Evolutionary conservation across 2,329 filamentous ascomycete species (phyloP), one percentile per base, ranked within the genome.

Genomic region (Colletotrichum cordylinicola): DNA sequence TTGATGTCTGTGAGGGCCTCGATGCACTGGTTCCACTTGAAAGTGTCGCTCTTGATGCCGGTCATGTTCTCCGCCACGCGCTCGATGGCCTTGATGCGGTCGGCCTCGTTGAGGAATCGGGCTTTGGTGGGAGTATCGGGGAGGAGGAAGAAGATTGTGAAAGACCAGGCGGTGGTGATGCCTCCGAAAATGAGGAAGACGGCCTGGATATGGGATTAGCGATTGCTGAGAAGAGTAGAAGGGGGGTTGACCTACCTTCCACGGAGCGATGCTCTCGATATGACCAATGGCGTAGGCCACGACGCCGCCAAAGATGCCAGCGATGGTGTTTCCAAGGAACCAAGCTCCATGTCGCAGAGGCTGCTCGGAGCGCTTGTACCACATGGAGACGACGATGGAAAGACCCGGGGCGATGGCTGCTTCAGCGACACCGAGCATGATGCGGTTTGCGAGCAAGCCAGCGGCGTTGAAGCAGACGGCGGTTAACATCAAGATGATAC

Each of bases 61-160:
- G 94, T 94, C 81, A 95, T 91, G 79, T 96, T 96, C 39, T 91
- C 87, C 0, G 94, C 88, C 7, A 96, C 91, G 1, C 94, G 89
- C 78, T 95, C 94, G 24, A 96, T 86, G 0, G 93, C 93, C 55
- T 95, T 87, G 0, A 92, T 82, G 12, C 91, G 91, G 78, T 96
- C 94, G 61, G 91, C 87, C 66, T 93, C 89, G 8, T 85, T 93
- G 29, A 96, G 58, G 35, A 83, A 81, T 1, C 89, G 88, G 0
- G 88, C 88, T 0, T 87, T 81, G 24, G 92, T 88, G 77, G 92
- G 91, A 79, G 90, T 90, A 80, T 93, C 91, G 9, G 68, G 74
- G 16, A 94, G 86, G 61, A 86, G 86, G 85, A 87, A 91, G 83
- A 91, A 94, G 2, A 92, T 84, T 16, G 93, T 78, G 0, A 92